Base-by-base conservation (phyloP, 495 filamentous ascomycete species). In the Talaromyces adpressus region DNA sequence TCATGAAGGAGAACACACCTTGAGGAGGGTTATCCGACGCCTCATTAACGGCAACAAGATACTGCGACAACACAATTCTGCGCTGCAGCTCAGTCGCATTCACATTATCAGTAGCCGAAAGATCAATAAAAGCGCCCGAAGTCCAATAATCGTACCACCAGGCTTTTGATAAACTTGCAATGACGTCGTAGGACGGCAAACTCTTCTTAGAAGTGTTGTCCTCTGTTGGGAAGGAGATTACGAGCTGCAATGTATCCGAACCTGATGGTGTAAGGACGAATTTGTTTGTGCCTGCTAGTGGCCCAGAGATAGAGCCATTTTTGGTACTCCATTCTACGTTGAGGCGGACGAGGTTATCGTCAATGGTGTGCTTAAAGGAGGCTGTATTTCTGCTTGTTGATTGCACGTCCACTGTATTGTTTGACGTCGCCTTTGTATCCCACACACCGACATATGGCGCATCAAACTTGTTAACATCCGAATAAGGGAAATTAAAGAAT, bases 21-120 rank as follows among this genome's bases (percentile, higher is more conserved):
- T 70, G 68, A 1, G 68, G 65, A 2, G 68, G 68, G 32, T 66
- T 62, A 56, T 70, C 30, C 18, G 62, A 62, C 34, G 65, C 65
- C 6, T 54, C 53, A 59, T 66, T 64, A 16, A 66, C 65, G 25
- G 65, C 65, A 20, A 66, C 29, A 9, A 66, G 62, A 52, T 66
- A 66, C 47, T 64, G 65, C 7, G 65, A 66, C 9, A 66, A 57
- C 49, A 66, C 63, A 11, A 63, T 63, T 16, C 65, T 59, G n/a
- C 65, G 22, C 41, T 66, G 64, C 1, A 66, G 30, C 22, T 66
- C 64, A 16, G 36, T 41, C 14, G 36, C 36, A 41, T 41, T 16
- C 14, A 11, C 36, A 41, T 41, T 41, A 3, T 41, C 14, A 2
- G 36, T 41, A 16, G 36, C 36, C 3, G 36, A 41, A 16, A 41